Evolutionary conservation across 2,329 filamentous ascomycete species (phyloP), one percentile per base, ranked within the genome.

Genomic region (Laburnicola sp.): DNA sequence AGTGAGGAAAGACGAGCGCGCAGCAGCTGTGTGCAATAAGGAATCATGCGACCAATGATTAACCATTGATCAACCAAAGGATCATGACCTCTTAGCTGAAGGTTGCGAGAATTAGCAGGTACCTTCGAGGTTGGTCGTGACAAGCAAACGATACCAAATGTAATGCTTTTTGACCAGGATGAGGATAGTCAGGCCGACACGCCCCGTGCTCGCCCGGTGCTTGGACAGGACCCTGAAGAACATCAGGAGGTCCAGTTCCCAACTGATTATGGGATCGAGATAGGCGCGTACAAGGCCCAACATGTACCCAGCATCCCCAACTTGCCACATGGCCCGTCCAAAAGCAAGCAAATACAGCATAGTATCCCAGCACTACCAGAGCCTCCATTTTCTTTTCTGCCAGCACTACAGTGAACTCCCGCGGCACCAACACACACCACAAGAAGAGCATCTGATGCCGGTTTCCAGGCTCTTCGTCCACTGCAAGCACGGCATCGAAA

Each of bases 251-350:
- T 6, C 43, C 43, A 45, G 25, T 45, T 16, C 34, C 43, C 43
- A 45, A 4, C 27, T 11, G 3, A 37, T 6, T 3, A 11, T 45
- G 22, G 7, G 26, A 11, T 44, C 57, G 31, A 86, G 68, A 0
- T 83, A 75, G 25, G 76, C 58, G 26, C 71, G 71, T 78, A 87
- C 85, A n/a, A 82, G 25, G 8, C 40, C 36, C 6, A 65, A 42
- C 1, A 65, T 46, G 37, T 58, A 58, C 27, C 64, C 64, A 6
- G 58, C 56, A 42, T 63, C 46, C 3, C 46, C 46, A 34, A 64
- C 57, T 39, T 66, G 63, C 62, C 60, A 65, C 36, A 61, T 41
- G 8, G 40, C 42, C 39, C 47, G 46, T 3, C 57, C 59, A 39
- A 60, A 69, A 52, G 80, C 75, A n/a, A 81, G 64, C 36, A 82